Conservation (phyloP, 352 stramenopile species). For the Blastocystis sp. region DNA sequence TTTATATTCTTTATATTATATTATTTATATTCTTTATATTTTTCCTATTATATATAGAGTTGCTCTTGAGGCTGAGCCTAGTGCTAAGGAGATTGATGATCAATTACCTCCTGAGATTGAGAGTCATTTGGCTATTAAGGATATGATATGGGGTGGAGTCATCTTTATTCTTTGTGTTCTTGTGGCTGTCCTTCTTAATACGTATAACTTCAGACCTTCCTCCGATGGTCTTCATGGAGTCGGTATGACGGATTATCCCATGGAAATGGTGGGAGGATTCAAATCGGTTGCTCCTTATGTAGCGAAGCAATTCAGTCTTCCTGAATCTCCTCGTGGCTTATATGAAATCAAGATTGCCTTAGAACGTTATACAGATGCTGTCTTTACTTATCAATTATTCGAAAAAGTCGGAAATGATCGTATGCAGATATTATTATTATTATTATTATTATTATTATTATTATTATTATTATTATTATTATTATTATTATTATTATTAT, state of each 20-base stretch:
- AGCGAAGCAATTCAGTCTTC: background rate
- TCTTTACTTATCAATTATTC: too few species aligned
- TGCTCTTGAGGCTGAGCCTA: constrained; percentile 1
- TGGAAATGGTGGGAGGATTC: background rate
- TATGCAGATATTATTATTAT: too few species aligned
- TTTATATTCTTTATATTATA: too few species aligned
- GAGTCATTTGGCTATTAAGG: background rate
- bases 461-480: too few species aligned
- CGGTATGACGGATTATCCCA: background rate
- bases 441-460: too few species aligned
- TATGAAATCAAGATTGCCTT: too few species aligned
- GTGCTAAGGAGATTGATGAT: constrained; percentile 4
- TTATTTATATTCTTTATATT: too few species aligned
- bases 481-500: too few species aligned
- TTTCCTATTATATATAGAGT: too few species aligned
- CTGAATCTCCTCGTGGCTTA: background rate
- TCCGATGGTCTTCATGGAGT: constrained; percentile 1
- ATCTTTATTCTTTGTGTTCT: background rate
- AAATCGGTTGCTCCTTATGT: background rate
- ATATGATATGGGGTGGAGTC: constrained; percentile 1
- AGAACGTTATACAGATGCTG: too few species aligned
- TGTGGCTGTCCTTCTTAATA: constrained; percentile 2
- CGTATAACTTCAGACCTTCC: background rate
- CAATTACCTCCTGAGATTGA: background rate
- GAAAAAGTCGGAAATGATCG: too few species aligned